These are phyloP conservation scores for Brassica rapa DNA, from an alignment of 345 rosid species.

Conservation along the genomic window DNA sequence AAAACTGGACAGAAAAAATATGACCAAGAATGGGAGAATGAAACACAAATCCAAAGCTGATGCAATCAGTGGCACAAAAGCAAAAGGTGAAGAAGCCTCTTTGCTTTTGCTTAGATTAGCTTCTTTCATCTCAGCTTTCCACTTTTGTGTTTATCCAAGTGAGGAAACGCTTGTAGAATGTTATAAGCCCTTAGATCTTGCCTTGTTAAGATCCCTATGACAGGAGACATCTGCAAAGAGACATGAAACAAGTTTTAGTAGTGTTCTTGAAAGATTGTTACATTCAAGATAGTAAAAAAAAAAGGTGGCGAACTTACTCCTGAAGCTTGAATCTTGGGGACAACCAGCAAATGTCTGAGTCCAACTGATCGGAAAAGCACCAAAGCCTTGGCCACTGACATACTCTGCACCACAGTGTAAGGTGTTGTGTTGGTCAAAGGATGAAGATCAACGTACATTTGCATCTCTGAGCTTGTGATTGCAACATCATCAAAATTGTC, in stretches of 20 bases:
- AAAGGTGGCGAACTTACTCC: slow-evolving; percentile 54
- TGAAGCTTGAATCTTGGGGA: slow-evolving; percentile 70
- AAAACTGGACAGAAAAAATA: slow-evolving; percentile 35
- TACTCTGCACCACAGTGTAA: slow-evolving; percentile 78
- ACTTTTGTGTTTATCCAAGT: slow-evolving; percentile 53
- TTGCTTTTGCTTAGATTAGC: neutral
- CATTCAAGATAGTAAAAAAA: neutral
- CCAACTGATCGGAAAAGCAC: slow-evolving; percentile 82
- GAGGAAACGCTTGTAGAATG: slow-evolving; percentile 72
- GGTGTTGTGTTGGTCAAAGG: slow-evolving; percentile 89
- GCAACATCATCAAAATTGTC: slow-evolving; percentile 64
- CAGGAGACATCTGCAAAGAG: slow-evolving; percentile 59
- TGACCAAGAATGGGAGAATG: slow-evolving; percentile 9
- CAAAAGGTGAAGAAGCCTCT: slow-evolving; percentile 21
- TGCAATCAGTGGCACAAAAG: slow-evolving; percentile 10
- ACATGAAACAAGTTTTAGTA: slow-evolving; percentile 5
- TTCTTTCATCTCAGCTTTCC: slow-evolving; percentile 23
- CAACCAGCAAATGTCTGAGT: slow-evolving; percentile 72
- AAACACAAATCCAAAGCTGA: slow-evolving; percentile 10
- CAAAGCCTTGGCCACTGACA: slow-evolving; percentile 90
- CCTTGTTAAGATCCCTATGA: slow-evolving; percentile 79
- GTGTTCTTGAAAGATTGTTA: slow-evolving; percentile 11
- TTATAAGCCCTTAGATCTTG: slow-evolving; percentile 76
- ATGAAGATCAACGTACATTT: slow-evolving; percentile 84
- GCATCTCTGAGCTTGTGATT: slow-evolving; percentile 71